These are phyloP conservation scores for Fusarium agapanthi DNA, from an alignment of 2,329 filamentous ascomycete species.

Conservation along the genomic window DNA sequence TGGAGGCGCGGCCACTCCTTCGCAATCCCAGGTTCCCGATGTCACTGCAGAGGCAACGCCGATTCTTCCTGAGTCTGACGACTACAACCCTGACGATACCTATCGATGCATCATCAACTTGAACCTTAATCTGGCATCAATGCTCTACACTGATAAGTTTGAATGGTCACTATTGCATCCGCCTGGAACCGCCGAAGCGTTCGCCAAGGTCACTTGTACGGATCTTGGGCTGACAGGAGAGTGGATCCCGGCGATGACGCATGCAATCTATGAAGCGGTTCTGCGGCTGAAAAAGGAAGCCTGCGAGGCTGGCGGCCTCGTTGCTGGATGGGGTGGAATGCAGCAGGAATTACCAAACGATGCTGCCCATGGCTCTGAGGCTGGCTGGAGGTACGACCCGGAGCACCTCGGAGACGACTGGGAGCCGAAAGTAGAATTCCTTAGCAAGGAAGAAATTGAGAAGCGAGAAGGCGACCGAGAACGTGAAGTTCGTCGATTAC, in stretches of 20 bases:
- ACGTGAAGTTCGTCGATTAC: conserved; percentile 83
- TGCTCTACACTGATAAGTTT: conserved; percentile 95
- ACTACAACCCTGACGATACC: conserved; percentile 90
- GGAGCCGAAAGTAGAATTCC: conserved; percentile 81
- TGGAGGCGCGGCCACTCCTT: conserved; percentile 60
- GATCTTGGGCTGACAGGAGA: conserved; percentile 90
- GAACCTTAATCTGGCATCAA: conserved; percentile 90
- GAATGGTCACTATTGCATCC: conserved; percentile 96
- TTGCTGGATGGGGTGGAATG: conserved; percentile 72
- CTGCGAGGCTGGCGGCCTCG: conserved; percentile 87
- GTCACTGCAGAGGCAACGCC: conserved; percentile 77
- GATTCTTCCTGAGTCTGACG: conserved; percentile 69
- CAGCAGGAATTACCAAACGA: conserved; percentile 84
- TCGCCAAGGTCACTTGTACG: conserved; percentile 90
- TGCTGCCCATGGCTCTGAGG: conserved; percentile 80
- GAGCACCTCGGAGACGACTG: conserved; percentile 86
- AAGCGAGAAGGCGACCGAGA: conserved; percentile 95
- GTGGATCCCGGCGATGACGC: conserved; percentile 93
- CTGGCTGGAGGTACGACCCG: conserved; percentile 95
- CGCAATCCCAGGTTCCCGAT: conserved; percentile 54
- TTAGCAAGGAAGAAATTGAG: conserved; percentile 97
- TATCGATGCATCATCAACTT: conserved; percentile 93
- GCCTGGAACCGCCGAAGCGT: conserved; percentile 88
- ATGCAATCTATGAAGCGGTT: conserved; percentile 96
- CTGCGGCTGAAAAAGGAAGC: conserved; percentile 94